Evolutionary conservation across 306 rosid genomes (phyloP), one percentile per base, ranked within the genome.

Genomic region (Ammopiptanthus mongolicus): DNA sequence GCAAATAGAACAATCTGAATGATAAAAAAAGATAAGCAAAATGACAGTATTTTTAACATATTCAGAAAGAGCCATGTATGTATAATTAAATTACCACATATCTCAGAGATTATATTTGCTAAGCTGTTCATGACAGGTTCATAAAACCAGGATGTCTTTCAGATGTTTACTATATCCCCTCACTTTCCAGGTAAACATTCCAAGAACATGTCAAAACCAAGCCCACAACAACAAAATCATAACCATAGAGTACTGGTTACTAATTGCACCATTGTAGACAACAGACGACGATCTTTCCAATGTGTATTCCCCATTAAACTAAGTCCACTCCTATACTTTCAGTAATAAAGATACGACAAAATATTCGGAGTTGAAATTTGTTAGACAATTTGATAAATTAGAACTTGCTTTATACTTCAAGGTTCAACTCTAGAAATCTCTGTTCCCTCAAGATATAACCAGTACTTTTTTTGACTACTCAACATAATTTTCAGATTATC

Each of bases 1-100:
- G 66, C 47, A 79, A 68, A 78, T 11, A 75, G 46, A 52, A 59
- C 62, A 59, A 69, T 36, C 31, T 9, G 44, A 84, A 46, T 18
- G 51, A 67, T 44, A 71, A 14, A 42, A 42, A 44, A 64, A 51
- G 61, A 31, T 23, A 17, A 62, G 56, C 59, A 15, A 77, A 77
- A 60, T 50, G 65, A 15, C 60, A 50, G 59, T 21, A 28, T 55
- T 28, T 28, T 71, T 57, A 14, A 65, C 28, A 42, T 21, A 2
- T 12, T 17, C 51, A 31, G 15, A 72, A 25, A 46, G 47, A 21
- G n/a, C 57, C 15, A 42, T 39, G 60, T 8, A 14, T 37, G 37
- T 28, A 41, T 19, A 74, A 58, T 46, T 46, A 36, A 68, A 22
- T 50, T 57, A 36, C 0, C 36, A 23, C 36, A 46, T 6, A 12